Base-by-base conservation (phyloP, 108 stramenopile species). In the Fragilaria crotonensis region DNA sequence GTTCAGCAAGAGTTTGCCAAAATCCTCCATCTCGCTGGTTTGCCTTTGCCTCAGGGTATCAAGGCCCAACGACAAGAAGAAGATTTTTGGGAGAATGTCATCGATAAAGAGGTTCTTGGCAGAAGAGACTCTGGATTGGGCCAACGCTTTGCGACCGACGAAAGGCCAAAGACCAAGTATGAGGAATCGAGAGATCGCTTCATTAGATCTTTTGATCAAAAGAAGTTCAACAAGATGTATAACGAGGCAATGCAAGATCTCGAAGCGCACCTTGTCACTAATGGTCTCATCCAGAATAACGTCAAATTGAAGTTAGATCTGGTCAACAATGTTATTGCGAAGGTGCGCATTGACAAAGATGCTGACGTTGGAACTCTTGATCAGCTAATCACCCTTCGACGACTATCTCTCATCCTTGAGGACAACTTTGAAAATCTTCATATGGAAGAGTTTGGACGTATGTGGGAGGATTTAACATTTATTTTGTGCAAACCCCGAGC, bases 311-410 rank as follows among this genome's bases (percentile, higher is more conserved):
- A 68, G n/a, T 60, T 63, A 28, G 23, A 51, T 21, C 21, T 73
- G 20, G 45, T 83, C 52, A 62, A 70, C 18, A 48, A 63, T 19
- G 61, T 84, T 19, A 23, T 80, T 22, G 33, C 59, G 36, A 64
- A 67, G 25, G 64, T 84, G 5, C 33, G 57, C 28, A 52, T 80
- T 19, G 56, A 58, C 3, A 59, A 62, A 30, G 41, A 54, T 29
- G 45, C 51, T 7, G 47, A 65, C 25, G 1, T 47, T 33, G 50
- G 58, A 46, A 55, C 67, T 19, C 52, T 85, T 17, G 68, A 77
- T 45, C 80, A 87, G 55, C 55, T 92, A 11, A 67, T 92, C 30
- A 84, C 86, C n/a, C 68, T 87, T 25, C 86, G 90, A 50, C 75
- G 90, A 7, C 63, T 92, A 33, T 75, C 84, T 23, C 51, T 84